Evolutionary conservation across 2,329 filamentous ascomycete species (phyloP), one percentile per base, ranked within the genome.

Genomic region (Epichloe aotearoae): DNA sequence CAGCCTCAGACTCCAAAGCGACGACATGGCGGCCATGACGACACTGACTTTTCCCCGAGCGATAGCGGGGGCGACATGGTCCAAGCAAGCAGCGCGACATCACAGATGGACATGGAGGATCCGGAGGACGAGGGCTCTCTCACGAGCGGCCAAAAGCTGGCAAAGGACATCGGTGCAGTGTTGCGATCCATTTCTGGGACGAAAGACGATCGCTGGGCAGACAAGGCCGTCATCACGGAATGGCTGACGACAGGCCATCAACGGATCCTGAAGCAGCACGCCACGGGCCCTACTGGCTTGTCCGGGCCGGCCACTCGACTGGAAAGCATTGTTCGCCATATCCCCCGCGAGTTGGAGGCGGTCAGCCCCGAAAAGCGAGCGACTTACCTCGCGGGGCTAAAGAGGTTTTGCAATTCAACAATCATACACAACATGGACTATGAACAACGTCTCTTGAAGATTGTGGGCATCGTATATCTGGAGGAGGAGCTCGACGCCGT

Each of bases 401-500:
- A 50, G 37, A 36, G 44, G 2, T 47, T 59, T 20, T 56, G 54
- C 42, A 50, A 51, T 17, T 50, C 58, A 4, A 46, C 47, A 8
- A 30, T 39, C 1, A 40, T 55, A 5, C 47, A 50, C 15, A 43
- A 50, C 7, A 53, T 59, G 49, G 40, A 51, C 19, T 61, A 58
- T 52, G 15, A 46, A 11, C 53, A 58, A 34, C 58, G 61, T 4
- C 55, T 62, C 3, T 36, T 33, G 2, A 57, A 50, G 17, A 54
- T 67, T 33, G 53, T 56, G 11, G 55, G 52, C 14, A 59, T 66
- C 17, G 49, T 62, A 4, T 64, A 58, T 17, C 23, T 62, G 5
- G 49, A 53, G 4, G 65, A 67, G 47, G 64, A 67, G 53, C 44
- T 58, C 36, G 51, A 40, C 7, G 58, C 58, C 3, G 51, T 66